Percentiles rank a stretch among this genome's conserved stretches.
Conservation (phyloP, 768 basidiomycete species). For the Tricholoma bakamatsutake region DNA sequence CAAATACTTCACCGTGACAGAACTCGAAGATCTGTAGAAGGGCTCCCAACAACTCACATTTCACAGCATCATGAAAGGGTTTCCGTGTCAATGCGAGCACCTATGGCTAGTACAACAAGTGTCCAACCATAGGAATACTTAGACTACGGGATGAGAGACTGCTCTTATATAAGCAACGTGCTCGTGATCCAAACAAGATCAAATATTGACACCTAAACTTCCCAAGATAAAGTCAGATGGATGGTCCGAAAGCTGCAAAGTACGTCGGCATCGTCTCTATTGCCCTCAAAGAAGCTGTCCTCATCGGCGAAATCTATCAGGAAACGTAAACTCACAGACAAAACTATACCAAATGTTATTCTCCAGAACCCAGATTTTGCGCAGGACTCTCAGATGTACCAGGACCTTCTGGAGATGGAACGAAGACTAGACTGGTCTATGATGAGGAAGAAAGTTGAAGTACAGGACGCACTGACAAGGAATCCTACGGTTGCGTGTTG, state of each 20-base stretch:
- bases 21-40: no score
- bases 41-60: no score
- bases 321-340: slow-evolving; percentile 76
- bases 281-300: not conserved
- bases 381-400: slow-evolving; percentile 82
- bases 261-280: slow-evolving; percentile 9
- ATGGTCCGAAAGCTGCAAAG: slow-evolving; percentile 34
- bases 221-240: slow-evolving; percentile 18
- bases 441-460: slow-evolving; percentile 82
- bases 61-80: no score
- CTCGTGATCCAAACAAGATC: not conserved
- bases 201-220: not conserved
- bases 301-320: slow-evolving; percentile 28
- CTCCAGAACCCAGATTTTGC: slow-evolving; percentile 71
- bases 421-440: slow-evolving; percentile 93
- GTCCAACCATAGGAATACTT: no score
- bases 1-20: no score
- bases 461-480: slow-evolving; percentile 81
- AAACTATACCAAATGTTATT: slow-evolving; percentile 70
- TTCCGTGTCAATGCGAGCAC: no score
- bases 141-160: no score
- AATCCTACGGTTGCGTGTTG: slow-evolving; percentile 53
- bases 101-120: no score
- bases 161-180: not conserved
- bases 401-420: slow-evolving; percentile 82